Evolutionary conservation across 805 yeast genomes (phyloP).

Genomic region (Jamesozyma lodderae): DNA sequence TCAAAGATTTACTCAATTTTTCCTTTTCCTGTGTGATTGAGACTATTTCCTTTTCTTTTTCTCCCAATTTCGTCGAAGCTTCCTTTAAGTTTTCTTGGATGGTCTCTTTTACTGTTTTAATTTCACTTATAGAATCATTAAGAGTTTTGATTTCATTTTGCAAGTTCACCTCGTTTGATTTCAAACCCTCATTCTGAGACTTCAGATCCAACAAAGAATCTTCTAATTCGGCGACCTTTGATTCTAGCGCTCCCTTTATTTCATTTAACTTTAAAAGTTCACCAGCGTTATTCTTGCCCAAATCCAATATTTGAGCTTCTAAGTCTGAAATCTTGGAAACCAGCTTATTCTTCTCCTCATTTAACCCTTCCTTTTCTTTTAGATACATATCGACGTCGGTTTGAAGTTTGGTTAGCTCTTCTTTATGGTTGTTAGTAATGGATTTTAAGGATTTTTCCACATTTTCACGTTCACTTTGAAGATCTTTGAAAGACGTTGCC

Average conservation of each 20-base stretch:
- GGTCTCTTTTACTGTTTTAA: not conserved
- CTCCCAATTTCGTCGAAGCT: not conserved
- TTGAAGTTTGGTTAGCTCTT: slow-evolving; percentile 11
- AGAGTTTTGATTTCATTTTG: not conserved
- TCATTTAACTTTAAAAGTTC: not conserved
- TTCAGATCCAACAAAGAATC: not conserved
- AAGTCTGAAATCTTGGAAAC: not conserved
- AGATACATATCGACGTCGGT: slow-evolving; percentile 8
- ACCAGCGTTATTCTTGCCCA: not conserved
- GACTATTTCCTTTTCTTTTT: not conserved
- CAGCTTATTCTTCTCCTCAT: not conserved
- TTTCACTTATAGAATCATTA: not conserved
- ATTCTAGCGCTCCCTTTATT: not conserved
- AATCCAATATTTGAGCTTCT: not conserved
- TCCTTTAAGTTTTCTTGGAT: not conserved
- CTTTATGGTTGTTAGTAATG: slow-evolving; percentile 4
- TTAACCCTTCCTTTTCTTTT: slow-evolving; percentile 4
- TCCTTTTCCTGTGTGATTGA: not conserved
- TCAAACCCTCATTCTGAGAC: not conserved
- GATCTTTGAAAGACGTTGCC: slow-evolving; percentile 29
- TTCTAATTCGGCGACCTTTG: not conserved
- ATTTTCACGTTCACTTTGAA: slow-evolving; percentile 18
- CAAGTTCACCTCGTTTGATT: not conserved
- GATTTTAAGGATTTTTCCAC: slow-evolving; percentile 13
- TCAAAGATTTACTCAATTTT: not conserved